Conservation (phyloP, 306 rosid species). For the Pyrus pyrifolia region DNA sequence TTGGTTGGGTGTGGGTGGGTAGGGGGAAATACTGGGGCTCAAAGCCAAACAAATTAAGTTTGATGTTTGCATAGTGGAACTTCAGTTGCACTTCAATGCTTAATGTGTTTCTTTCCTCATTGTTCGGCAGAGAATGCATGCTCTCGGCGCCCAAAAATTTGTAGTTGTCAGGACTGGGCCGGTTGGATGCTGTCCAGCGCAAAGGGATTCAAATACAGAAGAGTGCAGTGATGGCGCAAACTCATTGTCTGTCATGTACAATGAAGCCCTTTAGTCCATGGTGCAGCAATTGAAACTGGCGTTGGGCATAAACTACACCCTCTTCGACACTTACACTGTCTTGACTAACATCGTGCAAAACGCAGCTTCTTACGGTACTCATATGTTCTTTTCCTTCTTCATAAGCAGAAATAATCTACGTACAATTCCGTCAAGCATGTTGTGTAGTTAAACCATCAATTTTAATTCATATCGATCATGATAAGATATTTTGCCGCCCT, state of each 20-base stretch:
- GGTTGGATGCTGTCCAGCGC: slow-evolving; percentile 27
- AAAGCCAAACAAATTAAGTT: no score
- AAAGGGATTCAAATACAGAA: no score
- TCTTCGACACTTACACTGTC: slow-evolving; percentile 35
- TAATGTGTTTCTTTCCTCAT: background rate
- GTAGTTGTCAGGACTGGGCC: slow-evolving; percentile 34
- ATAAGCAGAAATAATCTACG: background rate
- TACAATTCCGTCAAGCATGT: background rate
- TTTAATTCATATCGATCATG: background rate
- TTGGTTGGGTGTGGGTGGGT: no score
- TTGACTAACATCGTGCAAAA: slow-evolving; percentile 25
- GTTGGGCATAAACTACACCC: slow-evolving; percentile 35
- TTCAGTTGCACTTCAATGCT: background rate
- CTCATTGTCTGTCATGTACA: slow-evolving; percentile 26
- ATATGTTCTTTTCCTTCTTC: background rate
- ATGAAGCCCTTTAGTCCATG: slow-evolving; percentile 41
- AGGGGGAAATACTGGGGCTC: no score
- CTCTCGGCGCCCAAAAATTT: slow-evolving; percentile 52
- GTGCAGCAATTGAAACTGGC: slow-evolving; percentile 34
- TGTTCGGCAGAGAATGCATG: slow-evolving; percentile 37
- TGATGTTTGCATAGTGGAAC: background rate
- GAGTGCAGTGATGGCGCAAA: slow-evolving; percentile 21
- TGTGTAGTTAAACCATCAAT: background rate
- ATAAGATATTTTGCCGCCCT: no score
- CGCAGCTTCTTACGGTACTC: slow-evolving; percentile 39